phyloP scores from a whole-genome alignment of 306 rosid species.

The Quercus ilex region DNA sequence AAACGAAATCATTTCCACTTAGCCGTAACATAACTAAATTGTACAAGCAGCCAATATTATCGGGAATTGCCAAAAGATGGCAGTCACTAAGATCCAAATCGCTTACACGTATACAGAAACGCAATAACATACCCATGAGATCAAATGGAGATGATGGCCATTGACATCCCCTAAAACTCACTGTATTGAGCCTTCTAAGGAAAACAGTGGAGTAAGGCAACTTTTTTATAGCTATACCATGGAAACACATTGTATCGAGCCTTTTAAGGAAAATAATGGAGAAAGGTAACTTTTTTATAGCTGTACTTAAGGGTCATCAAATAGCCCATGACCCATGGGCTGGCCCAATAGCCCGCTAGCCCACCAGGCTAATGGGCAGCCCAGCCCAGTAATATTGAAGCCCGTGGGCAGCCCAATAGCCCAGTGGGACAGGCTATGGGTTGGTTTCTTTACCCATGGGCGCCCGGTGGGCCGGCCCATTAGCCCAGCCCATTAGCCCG shows the following conservation, averaged over 20 bases:
- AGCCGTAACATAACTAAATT: neutral
- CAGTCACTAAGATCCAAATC: neutral
- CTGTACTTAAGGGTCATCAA: no score
- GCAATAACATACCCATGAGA: no score
- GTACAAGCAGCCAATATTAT: neutral
- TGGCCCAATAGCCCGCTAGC: no score
- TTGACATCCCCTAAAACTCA: neutral
- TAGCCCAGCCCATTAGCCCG: no score
- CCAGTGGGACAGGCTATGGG: no score
- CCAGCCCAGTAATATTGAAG: no score
- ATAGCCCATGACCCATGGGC: no score
- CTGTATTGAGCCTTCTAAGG: accelerated
- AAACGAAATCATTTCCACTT: neutral
- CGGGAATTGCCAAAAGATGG: neutral
- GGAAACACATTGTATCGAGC: accelerated
- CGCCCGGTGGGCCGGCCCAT: no score
- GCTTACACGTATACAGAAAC: neutral
- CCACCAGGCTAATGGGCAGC: no score
- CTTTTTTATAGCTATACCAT: neutral
- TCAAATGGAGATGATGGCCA: neutral
- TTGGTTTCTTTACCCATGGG: no score
- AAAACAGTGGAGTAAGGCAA: neutral
- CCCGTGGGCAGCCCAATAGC: no score
- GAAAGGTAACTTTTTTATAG: neutral
- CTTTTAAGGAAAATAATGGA: neutral